phyloP scores from a whole-genome alignment of 805 yeast genomes.

The Zygotorulaspora sp. region DNA sequence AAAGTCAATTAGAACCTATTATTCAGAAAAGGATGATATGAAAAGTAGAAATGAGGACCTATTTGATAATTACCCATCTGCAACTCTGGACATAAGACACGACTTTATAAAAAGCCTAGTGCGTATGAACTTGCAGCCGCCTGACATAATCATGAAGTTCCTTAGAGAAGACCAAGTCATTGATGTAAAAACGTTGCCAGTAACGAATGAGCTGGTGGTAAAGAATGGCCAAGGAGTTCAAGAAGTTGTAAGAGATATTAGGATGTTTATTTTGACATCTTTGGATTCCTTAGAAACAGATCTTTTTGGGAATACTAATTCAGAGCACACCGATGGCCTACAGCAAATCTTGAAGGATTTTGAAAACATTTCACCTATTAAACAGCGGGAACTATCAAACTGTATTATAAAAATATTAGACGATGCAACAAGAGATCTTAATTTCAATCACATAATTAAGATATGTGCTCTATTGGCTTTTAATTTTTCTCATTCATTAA shows the following conservation, averaged over 20 bases:
- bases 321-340: slow-evolving; percentile 53
- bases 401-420: slow-evolving; percentile 33
- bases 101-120: slow-evolving; percentile 47
- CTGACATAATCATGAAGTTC: slow-evolving; percentile 32
- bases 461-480: slow-evolving; percentile 49
- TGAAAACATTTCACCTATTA: slow-evolving; percentile 42
- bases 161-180: slow-evolving; percentile 40
- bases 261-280: slow-evolving; percentile 25
- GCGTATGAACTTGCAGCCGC: slow-evolving; percentile 38
- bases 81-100: slow-evolving; percentile 46
- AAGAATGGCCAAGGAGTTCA: slow-evolving; percentile 32
- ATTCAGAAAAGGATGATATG: slow-evolving; percentile 33
- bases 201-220: slow-evolving; percentile 35
- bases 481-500: slow-evolving; percentile 39
- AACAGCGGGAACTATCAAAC: slow-evolving; percentile 44
- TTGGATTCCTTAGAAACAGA: slow-evolving; percentile 30
- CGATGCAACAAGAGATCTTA: slow-evolving; percentile 39
- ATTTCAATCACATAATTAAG: slow-evolving; percentile 44
- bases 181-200: slow-evolving; percentile 33
- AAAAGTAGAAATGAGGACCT: slow-evolving; percentile 43
- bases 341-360: slow-evolving; percentile 46
- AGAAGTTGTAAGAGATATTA: slow-evolving; percentile 33
- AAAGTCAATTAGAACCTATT: slow-evolving; percentile 34
- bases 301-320: slow-evolving; percentile 38
- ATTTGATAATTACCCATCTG: slow-evolving; percentile 48